A percentile compares a stretch with the other conserved stretches of the same genome.
Conservation (phyloP, 257 asterid species). For the Penstemon barbatus region DNA sequence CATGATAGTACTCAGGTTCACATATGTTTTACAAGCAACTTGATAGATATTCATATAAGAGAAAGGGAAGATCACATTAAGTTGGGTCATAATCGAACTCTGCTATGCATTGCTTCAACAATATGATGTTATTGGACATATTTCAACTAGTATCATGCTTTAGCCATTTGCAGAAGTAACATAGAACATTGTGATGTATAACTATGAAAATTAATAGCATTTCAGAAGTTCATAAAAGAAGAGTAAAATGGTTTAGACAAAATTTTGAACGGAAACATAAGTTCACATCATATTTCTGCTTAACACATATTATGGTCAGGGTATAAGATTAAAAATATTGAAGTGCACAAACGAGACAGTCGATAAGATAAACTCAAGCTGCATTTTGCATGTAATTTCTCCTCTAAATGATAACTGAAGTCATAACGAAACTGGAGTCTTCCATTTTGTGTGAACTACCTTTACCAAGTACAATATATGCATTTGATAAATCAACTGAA, state of each 20-base stretch:
- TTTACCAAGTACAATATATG: not conserved
- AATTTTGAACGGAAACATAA: not conserved
- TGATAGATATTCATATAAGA: slow-evolving; percentile 14
- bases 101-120: slow-evolving; percentile 16
- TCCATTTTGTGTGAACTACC: not conserved
- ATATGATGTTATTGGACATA: slow-evolving; percentile 7
- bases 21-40: slow-evolving; percentile 6
- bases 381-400: not conserved
- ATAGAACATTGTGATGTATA: not conserved
- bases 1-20: slow-evolving; percentile 26
- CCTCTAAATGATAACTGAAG: slow-evolving; percentile 10
- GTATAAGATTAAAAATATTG: not conserved
- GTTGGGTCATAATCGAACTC: slow-evolving; percentile 7
- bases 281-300: not conserved
- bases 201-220: slow-evolving; percentile 22
- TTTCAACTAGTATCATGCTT: slow-evolving; percentile 12
- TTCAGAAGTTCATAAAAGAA: slow-evolving; percentile 4
- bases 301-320: not conserved
- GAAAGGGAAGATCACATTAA: slow-evolving; percentile 14
- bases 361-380: slow-evolving; percentile 5
- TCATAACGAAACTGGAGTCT: not conserved
- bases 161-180: not conserved
- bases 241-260: not conserved
- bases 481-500: slow-evolving; percentile 2
- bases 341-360: not conserved